phyloP scores from a whole-genome alignment of 2,329 filamentous ascomycete species.

The Gyromitra esculenta region DNA sequence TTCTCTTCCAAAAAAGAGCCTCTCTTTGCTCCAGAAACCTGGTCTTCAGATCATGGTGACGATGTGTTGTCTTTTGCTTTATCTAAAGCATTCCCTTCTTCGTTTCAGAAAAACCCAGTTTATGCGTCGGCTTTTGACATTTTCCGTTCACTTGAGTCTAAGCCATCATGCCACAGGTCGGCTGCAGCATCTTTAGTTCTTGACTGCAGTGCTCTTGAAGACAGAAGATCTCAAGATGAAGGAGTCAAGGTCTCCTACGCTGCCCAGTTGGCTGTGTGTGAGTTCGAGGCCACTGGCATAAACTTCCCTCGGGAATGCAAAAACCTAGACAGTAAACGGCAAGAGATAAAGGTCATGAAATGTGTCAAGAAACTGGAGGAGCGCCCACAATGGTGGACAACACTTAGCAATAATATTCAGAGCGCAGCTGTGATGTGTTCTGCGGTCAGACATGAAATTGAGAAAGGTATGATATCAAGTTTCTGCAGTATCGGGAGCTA shows the following conservation, averaged over 20 bases:
- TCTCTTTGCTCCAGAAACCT: background rate
- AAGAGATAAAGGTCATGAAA: slow-evolving; percentile 40
- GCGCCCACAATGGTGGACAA: slow-evolving; percentile 58
- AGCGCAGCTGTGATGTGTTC: slow-evolving; percentile 56
- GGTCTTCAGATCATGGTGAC: background rate
- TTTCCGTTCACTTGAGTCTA: slow-evolving; percentile 48
- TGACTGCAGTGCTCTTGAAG: slow-evolving; percentile 47
- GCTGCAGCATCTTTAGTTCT: slow-evolving; percentile 51
- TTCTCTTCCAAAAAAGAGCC: slow-evolving; percentile 7
- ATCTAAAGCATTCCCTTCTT: slow-evolving; percentile 29
- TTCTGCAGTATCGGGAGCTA: background rate
- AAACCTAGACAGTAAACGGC: slow-evolving; percentile 26
- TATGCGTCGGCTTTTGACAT: slow-evolving; percentile 48
- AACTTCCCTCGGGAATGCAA: slow-evolving; percentile 56
- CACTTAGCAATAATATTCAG: slow-evolving; percentile 58
- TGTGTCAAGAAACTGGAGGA: slow-evolving; percentile 56
- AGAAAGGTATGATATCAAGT: slow-evolving; percentile 49
- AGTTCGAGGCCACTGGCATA: slow-evolving; percentile 56
- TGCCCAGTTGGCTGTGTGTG: slow-evolving; percentile 56
- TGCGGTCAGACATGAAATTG: slow-evolving; percentile 56
- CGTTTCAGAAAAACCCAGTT: slow-evolving; percentile 32
- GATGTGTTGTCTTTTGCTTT: slow-evolving; percentile 40
- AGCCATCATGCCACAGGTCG: slow-evolving; percentile 52
- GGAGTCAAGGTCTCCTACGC: slow-evolving; percentile 55
- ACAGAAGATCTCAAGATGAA: slow-evolving; percentile 13